phyloP scores from a whole-genome alignment of 2,329 filamentous ascomycete genomes.

The Fusarium bulbicola region DNA sequence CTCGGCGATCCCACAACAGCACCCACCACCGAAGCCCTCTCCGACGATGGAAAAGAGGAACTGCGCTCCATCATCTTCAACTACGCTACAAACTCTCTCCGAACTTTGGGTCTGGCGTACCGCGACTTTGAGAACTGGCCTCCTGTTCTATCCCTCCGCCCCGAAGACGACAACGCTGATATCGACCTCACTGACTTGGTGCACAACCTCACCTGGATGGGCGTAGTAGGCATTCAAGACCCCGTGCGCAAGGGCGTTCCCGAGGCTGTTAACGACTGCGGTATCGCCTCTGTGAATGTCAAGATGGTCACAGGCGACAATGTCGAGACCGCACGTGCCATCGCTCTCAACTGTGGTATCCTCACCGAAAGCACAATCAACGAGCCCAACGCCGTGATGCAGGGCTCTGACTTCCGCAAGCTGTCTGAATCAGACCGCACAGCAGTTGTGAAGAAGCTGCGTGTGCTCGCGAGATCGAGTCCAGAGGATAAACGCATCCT shows the following conservation, averaged over 20 bases:
- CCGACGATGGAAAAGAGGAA: constrained; percentile 58
- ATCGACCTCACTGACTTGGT: constrained; percentile 63
- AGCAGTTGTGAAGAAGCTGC: constrained; percentile 67
- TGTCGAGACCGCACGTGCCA: constrained; percentile 55
- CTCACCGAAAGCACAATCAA: constrained; percentile 68
- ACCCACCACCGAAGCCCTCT: constrained; percentile 9
- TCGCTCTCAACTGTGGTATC: constrained; percentile 55
- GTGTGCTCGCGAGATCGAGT: constrained; percentile 74
- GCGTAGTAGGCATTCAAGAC: constrained; percentile 71
- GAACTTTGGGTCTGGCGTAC: constrained; percentile 78
- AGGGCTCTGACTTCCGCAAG: constrained; percentile 64
- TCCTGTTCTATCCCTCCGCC: constrained; percentile 66
- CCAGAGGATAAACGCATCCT: constrained; percentile 75
- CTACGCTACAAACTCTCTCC: constrained; percentile 72
- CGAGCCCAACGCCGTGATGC: constrained; percentile 57
- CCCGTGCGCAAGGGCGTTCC: constrained; percentile 70
- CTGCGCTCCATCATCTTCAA: constrained; percentile 63
- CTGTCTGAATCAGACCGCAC: constrained; percentile 58
- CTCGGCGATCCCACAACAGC: constrained; percentile 60
- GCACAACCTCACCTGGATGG: constrained; percentile 51
- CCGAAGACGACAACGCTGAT: constrained; percentile 59
- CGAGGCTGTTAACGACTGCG: constrained; percentile 69
- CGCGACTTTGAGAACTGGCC: constrained; percentile 78
- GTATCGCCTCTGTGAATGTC: constrained; percentile 71
- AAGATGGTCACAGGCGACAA: constrained; percentile 68